Base-by-base conservation (phyloP, 1,139 yeast genomes). In the Entelexis paramagnoliae region DNA sequence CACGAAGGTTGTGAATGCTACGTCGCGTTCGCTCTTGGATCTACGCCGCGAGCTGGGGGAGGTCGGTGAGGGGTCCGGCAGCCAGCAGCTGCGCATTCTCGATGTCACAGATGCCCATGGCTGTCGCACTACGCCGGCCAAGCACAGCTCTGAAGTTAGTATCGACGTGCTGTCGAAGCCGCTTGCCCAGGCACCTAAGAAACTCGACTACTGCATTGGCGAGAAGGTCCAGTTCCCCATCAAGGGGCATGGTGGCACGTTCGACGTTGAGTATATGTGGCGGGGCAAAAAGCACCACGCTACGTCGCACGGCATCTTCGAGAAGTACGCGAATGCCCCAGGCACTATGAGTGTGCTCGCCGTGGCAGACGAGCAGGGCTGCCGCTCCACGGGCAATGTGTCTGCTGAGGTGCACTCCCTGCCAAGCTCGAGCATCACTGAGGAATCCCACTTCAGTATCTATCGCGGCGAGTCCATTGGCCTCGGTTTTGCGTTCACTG, bases 401-500 rank as follows among this genome's bases (percentile, higher is more conserved):
- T 67, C 72, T 17, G 49, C 49, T 1, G 46, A 34, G 1, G 77
- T 91, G 16, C 89, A 86, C 62, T 87, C 83, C 32, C 74, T 89
- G 38, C 99, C 99, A 11, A 81, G 95, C 0, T 96, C 89, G n/a
- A 88, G 82, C 57, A 80, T 89, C 16, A 79, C 83, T 45, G 85
- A 83, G 61, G 95, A 95, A 39, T 82, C 80, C 52, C 73, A 82
- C 51, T 82, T 77, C 59, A 93, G 87, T 64, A 83, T 91, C 45
- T 95, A 88, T 61, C 95, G 87, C 63, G 98, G 97, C 46, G 75
- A 72, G 53, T 69, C 69, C 51, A 72, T 73, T 11, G 72, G 70
- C 54, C 64, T 72, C 24, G 61, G 65, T 14, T 83, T 83, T 66
- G 70, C 71, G 46, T 73, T 83, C 50, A 75, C 79, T 0, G 76